A percentile compares a stretch with the other conserved stretches of the same genome.
Evolutionary conservation across 768 basidiomycete genomes (phyloP).

Genomic region (Hericium erinaceus): DNA sequence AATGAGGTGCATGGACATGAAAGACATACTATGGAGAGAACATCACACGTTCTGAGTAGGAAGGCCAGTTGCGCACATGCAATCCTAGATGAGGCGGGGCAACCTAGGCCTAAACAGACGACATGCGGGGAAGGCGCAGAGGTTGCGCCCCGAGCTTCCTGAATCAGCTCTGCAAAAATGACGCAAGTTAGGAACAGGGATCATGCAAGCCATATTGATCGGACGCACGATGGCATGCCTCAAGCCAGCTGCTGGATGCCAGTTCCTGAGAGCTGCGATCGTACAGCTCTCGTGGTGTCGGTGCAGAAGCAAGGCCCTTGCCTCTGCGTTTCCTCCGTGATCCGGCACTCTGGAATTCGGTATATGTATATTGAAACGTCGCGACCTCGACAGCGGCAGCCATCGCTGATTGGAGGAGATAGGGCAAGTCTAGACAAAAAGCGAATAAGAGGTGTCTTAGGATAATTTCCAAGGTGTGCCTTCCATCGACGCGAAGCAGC

Average conservation of each 20-base stretch:
- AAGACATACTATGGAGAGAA: constrained; percentile 51
- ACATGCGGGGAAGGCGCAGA: constrained; percentile 23
- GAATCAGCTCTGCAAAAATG: constrained; percentile 8
- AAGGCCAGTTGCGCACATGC: constrained; percentile 64
- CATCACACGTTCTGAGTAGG: constrained; percentile 44
- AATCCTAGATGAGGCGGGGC: constrained; percentile 51
- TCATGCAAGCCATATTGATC: neutral
- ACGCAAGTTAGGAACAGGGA: neutral
- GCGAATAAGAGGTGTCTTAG: neutral
- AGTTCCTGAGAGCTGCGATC: constrained; percentile 28
- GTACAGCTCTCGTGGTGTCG: neutral
- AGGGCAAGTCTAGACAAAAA: neutral
- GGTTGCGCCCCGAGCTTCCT: constrained; percentile 14
- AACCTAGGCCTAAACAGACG: constrained; percentile 68
- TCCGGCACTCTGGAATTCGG: neutral
- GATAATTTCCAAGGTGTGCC: too few species aligned
- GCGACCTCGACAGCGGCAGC: neutral
- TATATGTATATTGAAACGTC: neutral
- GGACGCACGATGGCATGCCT: constrained; percentile 44
- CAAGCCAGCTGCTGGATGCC: constrained; percentile 41
- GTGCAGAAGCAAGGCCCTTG: neutral
- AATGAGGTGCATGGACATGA: constrained; percentile 11
- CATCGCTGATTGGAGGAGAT: neutral
- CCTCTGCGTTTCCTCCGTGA: neutral
- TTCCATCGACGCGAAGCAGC: too few species aligned